These are phyloP conservation scores for Anthostomella pinea DNA, from an alignment of 2,329 filamentous ascomycete genomes.

Conservation along the genomic window DNA sequence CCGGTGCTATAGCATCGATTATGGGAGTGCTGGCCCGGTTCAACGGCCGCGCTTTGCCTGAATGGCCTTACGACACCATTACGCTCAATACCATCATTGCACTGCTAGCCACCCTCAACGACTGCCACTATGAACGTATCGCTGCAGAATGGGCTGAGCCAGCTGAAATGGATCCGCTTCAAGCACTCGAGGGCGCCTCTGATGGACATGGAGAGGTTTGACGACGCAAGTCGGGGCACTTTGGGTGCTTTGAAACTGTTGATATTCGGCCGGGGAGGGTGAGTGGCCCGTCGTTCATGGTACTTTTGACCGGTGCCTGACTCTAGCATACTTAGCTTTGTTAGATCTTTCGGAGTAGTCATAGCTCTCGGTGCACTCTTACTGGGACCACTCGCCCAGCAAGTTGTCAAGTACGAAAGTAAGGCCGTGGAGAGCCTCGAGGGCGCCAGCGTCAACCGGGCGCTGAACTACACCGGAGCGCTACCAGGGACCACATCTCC, in stretches of 20 bases:
- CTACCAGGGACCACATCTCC: slow-evolving; percentile 23
- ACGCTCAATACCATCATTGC: slow-evolving; percentile 34
- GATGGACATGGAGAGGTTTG: slow-evolving; percentile 32
- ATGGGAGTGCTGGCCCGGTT: slow-evolving; percentile 30
- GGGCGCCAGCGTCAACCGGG: slow-evolving; percentile 27
- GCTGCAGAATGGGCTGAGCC: slow-evolving; percentile 30
- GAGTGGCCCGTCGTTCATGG: too few species aligned
- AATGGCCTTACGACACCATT: slow-evolving; percentile 32
- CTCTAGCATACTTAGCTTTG: too few species aligned
- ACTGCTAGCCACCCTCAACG: slow-evolving; percentile 28
- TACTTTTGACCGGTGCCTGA: too few species aligned
- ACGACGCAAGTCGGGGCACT: slow-evolving; percentile 32
- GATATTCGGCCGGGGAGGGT: too few species aligned
- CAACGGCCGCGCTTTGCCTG: slow-evolving; percentile 25
- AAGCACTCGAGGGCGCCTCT: slow-evolving; percentile 28
- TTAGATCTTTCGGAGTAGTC: slow-evolving; percentile 29
- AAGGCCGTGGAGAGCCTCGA: slow-evolving; percentile 16
- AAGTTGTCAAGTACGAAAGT: slow-evolving; percentile 30
- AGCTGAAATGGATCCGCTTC: slow-evolving; percentile 34
- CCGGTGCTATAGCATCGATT: slow-evolving; percentile 27
- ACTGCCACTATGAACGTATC: slow-evolving; percentile 30
- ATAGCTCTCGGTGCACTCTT: slow-evolving; percentile 28
- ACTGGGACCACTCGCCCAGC: slow-evolving; percentile 32
- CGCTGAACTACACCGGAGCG: slow-evolving; percentile 28
- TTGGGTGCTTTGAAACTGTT: slow-evolving; percentile 1